Evolutionary conservation across 495 filamentous ascomycete species (phyloP).

Genomic region (Penicillium chermesinum): DNA sequence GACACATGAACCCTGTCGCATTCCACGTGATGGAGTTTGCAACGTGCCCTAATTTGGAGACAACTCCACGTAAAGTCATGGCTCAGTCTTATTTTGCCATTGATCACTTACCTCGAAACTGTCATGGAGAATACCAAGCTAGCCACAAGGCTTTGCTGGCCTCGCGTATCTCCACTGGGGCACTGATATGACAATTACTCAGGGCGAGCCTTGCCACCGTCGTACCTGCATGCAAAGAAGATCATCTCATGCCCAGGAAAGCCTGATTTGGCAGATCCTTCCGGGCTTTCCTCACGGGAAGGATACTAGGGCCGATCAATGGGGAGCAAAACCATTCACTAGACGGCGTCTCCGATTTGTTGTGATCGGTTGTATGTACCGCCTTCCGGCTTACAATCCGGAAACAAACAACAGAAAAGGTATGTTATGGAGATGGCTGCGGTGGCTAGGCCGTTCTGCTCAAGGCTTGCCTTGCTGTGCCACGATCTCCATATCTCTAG

Average conservation of each 20-base stretch:
- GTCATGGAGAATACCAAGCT: too few relatives aligned
- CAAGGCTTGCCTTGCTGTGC: background rate
- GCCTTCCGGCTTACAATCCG: too few relatives aligned
- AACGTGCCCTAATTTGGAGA: conserved; percentile 5
- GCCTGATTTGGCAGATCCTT: background rate
- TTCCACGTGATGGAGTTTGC: conserved; percentile 4
- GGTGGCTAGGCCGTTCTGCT: background rate
- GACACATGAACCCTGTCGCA: conserved; percentile 1
- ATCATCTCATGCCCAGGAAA: background rate
- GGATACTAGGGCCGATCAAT: too few relatives aligned
- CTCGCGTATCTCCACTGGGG: too few relatives aligned
- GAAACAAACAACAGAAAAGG: background rate
- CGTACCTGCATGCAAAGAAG: background rate
- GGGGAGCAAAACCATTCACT: too few relatives aligned
- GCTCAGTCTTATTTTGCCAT: background rate
- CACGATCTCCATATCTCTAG: background rate
- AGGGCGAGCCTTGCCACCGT: too few relatives aligned
- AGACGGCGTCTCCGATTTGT: too few relatives aligned
- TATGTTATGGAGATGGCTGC: background rate
- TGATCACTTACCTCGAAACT: background rate
- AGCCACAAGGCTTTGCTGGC: too few relatives aligned
- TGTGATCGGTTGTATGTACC: too few relatives aligned
- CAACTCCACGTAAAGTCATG: background rate
- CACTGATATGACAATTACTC: too few relatives aligned
- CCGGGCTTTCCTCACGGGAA: too few relatives aligned